Base-by-base conservation (phyloP, 495 filamentous ascomycete genomes). In the Tuber brumale region DNA sequence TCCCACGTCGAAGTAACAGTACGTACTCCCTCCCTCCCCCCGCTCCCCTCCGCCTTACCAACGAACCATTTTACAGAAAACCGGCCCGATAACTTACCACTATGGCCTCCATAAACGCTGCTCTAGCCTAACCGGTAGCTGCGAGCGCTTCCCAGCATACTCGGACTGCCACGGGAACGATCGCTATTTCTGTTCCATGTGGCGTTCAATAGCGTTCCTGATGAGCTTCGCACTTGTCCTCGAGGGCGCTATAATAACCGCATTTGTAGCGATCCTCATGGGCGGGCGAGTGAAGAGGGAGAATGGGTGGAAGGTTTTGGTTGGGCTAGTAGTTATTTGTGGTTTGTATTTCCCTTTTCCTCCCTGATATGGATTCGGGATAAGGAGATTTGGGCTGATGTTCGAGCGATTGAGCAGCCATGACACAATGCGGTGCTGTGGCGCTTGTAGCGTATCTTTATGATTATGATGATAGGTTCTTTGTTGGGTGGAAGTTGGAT, bases 131-230 rank as follows among this genome's bases (percentile, higher is more conserved):
- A 69, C 48, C 35, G 72, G 74, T 14, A 43, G 72, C 7, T 90
- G 87, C 76, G 72, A 81, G 10, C 83, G 82, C 83, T 89, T 92
- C 88, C 85, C 87, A 86, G 76, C 88, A 85, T 85, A 87, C 76
- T 86, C 89, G 70, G 92, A 93, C 84, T 93, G 91, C 85, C 87
- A 89, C 77, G 90, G 88, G 80, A 86, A 86, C 70, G 88, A 92
- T 81, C 88, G 90, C 43, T 89, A 90, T 84, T 97, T 98, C 87
- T 97, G 95, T 85, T 91, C 89, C 77, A 92, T 96, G 89, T 98
- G 95, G 95, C 89, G 92, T 45, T 91, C 90, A 66, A 89, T 93
- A 74, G 94, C 92, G 16, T 97, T 97, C 83, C 85, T 97, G 73
- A 93, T 97, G 89, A 91, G 88, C 73, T 92, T 97, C 78, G 88